Evolutionary conservation across 2,329 filamentous ascomycete genomes (phyloP).

Genomic region (Beauveria caledonica): DNA sequence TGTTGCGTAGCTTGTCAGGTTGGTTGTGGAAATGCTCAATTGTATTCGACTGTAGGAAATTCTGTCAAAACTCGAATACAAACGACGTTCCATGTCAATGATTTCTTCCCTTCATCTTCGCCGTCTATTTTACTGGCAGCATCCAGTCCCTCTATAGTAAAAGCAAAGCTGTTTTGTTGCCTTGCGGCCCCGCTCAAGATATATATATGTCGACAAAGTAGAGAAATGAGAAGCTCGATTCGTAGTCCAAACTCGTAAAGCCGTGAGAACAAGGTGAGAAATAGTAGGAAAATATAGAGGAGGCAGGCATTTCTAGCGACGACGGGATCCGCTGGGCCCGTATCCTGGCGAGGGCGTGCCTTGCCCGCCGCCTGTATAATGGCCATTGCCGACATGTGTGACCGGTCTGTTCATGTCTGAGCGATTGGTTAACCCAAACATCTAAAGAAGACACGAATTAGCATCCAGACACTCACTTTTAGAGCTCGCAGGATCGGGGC

Average conservation of each 20-base stretch:
- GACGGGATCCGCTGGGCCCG: neutral
- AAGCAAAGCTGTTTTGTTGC: neutral
- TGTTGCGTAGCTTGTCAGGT: neutral
- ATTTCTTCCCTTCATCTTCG: neutral
- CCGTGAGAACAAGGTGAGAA: neutral
- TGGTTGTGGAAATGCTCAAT: neutral
- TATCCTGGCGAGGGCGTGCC: neutral
- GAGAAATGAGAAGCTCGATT: neutral
- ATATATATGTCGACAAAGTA: neutral
- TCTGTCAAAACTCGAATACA: neutral
- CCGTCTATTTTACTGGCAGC: neutral
- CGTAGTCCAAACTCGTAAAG: neutral
- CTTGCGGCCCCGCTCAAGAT: neutral
- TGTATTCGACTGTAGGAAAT: neutral
- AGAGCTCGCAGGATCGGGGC: neutral
- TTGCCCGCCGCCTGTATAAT: neutral
- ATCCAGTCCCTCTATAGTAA: neutral
- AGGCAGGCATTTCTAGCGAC: too few species aligned
- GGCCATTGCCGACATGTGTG: neutral
- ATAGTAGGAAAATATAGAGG: too few species aligned
- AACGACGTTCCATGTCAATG: neutral
- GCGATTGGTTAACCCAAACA: neutral
- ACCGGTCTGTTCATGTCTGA: neutral
- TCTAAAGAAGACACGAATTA: too few species aligned
- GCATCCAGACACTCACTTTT: neutral